Conservation (phyloP, 163 green algal genomes). For the Scenedesmus sp. region DNA sequence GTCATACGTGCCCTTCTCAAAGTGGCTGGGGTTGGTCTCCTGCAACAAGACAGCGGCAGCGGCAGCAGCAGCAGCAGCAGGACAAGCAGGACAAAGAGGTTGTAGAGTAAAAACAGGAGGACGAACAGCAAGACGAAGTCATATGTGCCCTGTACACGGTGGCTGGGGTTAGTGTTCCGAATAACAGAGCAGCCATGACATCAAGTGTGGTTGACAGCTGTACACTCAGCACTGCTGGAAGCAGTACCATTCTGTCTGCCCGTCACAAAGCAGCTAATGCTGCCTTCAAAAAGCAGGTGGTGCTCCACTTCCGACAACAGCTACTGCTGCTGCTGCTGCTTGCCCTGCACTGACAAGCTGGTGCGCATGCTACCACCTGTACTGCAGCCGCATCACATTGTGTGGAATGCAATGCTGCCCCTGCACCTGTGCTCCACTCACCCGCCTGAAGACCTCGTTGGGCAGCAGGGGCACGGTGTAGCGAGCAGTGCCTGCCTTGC, state of each 20-base stretch:
- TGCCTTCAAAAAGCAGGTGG: not conserved
- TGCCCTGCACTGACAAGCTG: not conserved
- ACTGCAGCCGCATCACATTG: not conserved
- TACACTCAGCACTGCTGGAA: not conserved
- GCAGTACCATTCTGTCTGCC: not conserved
- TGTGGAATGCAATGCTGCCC: not conserved
- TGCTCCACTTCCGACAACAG: not conserved
- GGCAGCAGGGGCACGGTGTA: conserved; percentile 41
- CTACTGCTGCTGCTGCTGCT: too few species aligned
- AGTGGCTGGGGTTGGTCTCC: conserved; percentile 49
- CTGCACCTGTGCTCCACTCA: conserved; percentile 8
- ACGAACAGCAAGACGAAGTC: too few species aligned
- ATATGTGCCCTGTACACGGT: too few species aligned
- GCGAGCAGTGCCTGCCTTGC: conserved; percentile 43
- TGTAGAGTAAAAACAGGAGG: not conserved
- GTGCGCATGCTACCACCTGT: not conserved
- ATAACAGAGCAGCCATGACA: not conserved
- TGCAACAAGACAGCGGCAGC: not conserved
- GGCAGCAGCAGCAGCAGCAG: too few species aligned
- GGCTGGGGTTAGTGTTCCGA: too few species aligned
- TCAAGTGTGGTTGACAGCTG: not conserved
- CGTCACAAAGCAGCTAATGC: too few species aligned
- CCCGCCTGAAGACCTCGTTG: conserved; percentile 46
- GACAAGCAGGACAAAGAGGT: not conserved
- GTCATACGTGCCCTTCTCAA: conserved; percentile 51